Conservation (phyloP, 768 basidiomycete species). For the Hysterangium stoloniferum region DNA sequence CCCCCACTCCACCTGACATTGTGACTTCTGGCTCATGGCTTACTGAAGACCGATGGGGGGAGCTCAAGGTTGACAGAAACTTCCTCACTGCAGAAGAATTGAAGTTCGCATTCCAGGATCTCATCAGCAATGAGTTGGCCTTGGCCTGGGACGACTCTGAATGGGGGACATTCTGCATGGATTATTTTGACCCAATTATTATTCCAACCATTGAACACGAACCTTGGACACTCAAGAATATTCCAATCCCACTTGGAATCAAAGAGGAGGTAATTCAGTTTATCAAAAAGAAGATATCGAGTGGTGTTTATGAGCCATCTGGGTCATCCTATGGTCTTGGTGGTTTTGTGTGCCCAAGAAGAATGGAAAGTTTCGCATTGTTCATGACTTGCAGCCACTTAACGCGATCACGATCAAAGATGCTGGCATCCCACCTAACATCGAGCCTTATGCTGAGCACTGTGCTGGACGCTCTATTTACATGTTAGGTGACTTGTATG, state of each 20-base stretch:
- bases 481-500: conserved; percentile 21
- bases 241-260: conserved; percentile 32
- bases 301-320: conserved; percentile 31
- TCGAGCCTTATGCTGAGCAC: conserved; percentile 27
- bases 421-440: conserved; percentile 25
- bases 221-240: conserved; percentile 29
- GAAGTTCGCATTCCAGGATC: conserved; percentile 26
- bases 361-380: conserved; percentile 28
- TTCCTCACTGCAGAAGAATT: conserved; percentile 30
- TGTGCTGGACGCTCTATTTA: conserved; percentile 19
- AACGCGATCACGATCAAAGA: conserved; percentile 33
- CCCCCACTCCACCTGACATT: conserved; percentile 14
- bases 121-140: conserved; percentile 16
- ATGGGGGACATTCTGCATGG: conserved; percentile 17
- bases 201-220: conserved; percentile 29
- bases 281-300: conserved; percentile 25
- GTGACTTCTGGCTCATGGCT: conserved; percentile 10
- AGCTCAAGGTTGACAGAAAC: conserved; percentile 11
- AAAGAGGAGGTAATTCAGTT: conserved; percentile 23
- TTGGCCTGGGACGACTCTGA: conserved; percentile 14
- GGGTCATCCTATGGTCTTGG: conserved; percentile 28
- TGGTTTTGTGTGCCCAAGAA: conserved; percentile 37
- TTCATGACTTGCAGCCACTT: conserved; percentile 31
- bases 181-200: conserved; percentile 23
- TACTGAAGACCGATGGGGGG: conserved; percentile 14